Evolutionary conservation across 2,329 filamentous ascomycete species (phyloP), one percentile per base, ranked within the genome.

Genomic region (Aspergillus brunneoviolaceus): DNA sequence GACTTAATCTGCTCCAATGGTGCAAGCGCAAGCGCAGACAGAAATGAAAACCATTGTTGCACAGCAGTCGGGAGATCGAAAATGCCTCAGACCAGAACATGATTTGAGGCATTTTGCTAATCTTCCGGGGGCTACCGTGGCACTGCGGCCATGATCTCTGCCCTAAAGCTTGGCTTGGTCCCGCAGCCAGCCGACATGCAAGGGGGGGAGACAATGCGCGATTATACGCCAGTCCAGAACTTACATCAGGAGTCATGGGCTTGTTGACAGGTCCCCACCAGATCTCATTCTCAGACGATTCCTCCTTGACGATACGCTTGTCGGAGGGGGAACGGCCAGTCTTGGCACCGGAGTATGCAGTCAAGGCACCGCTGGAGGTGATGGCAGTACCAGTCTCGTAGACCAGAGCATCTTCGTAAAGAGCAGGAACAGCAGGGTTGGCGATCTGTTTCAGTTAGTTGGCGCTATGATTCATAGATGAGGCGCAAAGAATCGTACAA

Each of bases 251-350:
- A 69, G 87, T 89, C 95, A 99, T 99, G 76, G 94, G 91, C 87
- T 98, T 98, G 86, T 99, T 99, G 70, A 99, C 95, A 59, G 95
- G 94, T 73, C 95, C 95, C 95, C 95, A 98, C 95, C 95, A 99
- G 74, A 99, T 86, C 63, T 99, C 87, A 59, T 95, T 89, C 78
- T 96, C 89, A 66, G 95, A 98, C 64, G 87, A 84, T 61, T 88
- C 82, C 79, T 99, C 95, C 82, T 96, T 87, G 75, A 99, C 95
- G 75, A 99, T 91, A 77, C 95, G 89, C 89, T 99, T 99, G 82
- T 99, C 95, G 58, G 91, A 88, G 25, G 95, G 95, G 63, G 95
- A 99, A 67, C 95, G 92, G 64, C 95, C 95, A 63, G 95, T 99
- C 87, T 99, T 99, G 72, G 92, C 91, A 72, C 95, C 95, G 51